Conservation (phyloP, 352 stramenopile genomes). For the Lagenidium giganteum region DNA sequence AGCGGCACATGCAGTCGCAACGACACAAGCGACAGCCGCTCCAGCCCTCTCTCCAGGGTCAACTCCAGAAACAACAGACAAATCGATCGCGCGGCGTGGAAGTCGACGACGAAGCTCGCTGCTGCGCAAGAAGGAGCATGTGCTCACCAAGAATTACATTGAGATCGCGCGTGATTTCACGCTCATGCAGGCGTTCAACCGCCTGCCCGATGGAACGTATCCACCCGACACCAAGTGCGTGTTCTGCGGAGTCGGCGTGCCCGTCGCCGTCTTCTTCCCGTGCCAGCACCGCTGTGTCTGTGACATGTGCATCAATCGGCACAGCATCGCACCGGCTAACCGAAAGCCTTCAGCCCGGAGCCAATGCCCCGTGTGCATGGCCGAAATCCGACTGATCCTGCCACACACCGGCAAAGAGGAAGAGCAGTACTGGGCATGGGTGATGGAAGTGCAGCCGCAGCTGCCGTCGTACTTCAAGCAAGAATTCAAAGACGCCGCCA, state of each 20-base stretch:
- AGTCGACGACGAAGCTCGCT: too few relatives aligned
- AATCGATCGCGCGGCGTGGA: too few relatives aligned
- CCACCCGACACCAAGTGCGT: constrained; percentile 27
- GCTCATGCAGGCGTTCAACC: constrained; percentile 32
- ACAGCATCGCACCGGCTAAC: constrained; percentile 26
- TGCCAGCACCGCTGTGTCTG: constrained; percentile 53
- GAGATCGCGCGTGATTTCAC: constrained; percentile 34
- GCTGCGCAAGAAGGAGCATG: too few relatives aligned
- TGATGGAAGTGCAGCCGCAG: constrained; percentile 32
- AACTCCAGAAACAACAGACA: too few relatives aligned
- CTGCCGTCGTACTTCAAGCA: constrained; percentile 28
- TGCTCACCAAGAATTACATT: constrained; percentile 40
- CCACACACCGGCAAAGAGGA: constrained; percentile 37
- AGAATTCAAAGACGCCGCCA: constrained; percentile 33
- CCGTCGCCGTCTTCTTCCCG: constrained; percentile 34
- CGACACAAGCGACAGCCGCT: too few relatives aligned
- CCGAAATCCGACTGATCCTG: constrained; percentile 40
- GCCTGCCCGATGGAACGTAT: constrained; percentile 31
- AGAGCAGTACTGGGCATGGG: constrained; percentile 48
- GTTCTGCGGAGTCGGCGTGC: constrained; percentile 23
- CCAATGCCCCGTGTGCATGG: constrained; percentile 46
- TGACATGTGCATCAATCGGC: constrained; percentile 31
- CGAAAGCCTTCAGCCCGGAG: constrained; percentile 20
- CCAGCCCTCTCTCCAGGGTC: too few relatives aligned
- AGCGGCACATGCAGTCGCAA: too few relatives aligned